These are phyloP conservation scores for Picochlorum sp. DNA, from an alignment of 139 green algal genomes.

Conservation along the genomic window DNA sequence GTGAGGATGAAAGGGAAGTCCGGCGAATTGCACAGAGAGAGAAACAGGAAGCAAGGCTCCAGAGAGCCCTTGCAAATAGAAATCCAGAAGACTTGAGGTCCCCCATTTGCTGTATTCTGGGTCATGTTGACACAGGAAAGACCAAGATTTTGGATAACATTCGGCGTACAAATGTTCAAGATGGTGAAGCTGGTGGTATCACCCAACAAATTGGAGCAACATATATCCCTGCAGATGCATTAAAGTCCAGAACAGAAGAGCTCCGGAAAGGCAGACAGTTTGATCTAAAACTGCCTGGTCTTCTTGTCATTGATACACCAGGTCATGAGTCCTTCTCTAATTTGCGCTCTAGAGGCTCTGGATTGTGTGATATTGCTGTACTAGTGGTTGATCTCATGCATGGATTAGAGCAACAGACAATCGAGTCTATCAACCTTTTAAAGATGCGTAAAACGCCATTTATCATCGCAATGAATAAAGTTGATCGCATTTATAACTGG, in stretches of 20 bases:
- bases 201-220: slow-evolving; percentile 99
- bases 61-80: slow-evolving; percentile 37
- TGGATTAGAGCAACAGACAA: slow-evolving; percentile 94
- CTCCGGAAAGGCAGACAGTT: slow-evolving; percentile 50
- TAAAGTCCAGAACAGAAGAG: slow-evolving; percentile 66
- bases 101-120: slow-evolving; percentile 98
- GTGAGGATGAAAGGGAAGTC: slow-evolving; percentile 29
- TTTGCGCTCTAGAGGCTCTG: slow-evolving; percentile 78
- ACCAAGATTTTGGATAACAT: slow-evolving; percentile 99
- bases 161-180: slow-evolving; percentile 92
- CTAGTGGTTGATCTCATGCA: slow-evolving; percentile 98
- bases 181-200: slow-evolving; percentile 96
- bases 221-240: slow-evolving; percentile 80
- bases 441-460: slow-evolving; percentile 96
- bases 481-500: slow-evolving; percentile 81
- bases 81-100: slow-evolving; percentile 74
- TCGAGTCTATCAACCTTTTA: slow-evolving; percentile 94
- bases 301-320: slow-evolving; percentile 98
- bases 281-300: slow-evolving; percentile 75
- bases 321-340: slow-evolving; percentile 98
- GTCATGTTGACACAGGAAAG: slow-evolving; percentile 98
- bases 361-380: slow-evolving; percentile 96
- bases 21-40: slow-evolving; percentile 40
- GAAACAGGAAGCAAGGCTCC: slow-evolving; percentile 44
- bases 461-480: slow-evolving; percentile 98